These are phyloP conservation scores for Aegilops tauschii DNA, from an alignment of 176 grass and related monocot genomes.

Conservation along the genomic window DNA sequence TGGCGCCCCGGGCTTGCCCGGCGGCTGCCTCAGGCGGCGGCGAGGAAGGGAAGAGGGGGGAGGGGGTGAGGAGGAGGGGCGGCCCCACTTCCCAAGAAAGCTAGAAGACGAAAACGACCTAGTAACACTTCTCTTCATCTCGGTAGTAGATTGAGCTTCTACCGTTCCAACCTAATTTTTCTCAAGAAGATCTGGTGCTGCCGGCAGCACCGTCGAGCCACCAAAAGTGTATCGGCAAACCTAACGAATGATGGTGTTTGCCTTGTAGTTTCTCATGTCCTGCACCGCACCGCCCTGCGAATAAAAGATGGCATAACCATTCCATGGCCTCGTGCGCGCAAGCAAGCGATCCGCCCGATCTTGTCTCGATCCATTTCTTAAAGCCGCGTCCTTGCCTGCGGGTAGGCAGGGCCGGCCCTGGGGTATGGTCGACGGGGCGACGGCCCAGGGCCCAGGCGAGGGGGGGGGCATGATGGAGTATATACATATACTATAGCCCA, in stretches of 20 bases:
- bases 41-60: too few species aligned
- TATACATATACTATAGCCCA: too few species aligned
- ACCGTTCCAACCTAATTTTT: neutral
- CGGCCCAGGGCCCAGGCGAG: too few species aligned
- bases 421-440: too few species aligned
- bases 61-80: too few species aligned
- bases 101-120: neutral
- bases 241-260: neutral
- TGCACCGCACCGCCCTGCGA: neutral
- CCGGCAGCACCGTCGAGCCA: neutral
- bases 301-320: neutral
- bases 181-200: neutral
- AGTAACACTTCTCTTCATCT: neutral
- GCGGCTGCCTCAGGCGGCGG: too few species aligned
- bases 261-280: neutral
- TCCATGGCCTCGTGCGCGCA: slow-evolving; percentile 19
- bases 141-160: neutral
- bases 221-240: neutral
- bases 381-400: slow-evolving; percentile 2
- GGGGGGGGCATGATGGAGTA: too few species aligned
- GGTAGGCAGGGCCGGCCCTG: neutral
- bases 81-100: neutral
- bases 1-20: too few species aligned
- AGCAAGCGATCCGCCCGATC: neutral
- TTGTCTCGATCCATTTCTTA: neutral